These are phyloP conservation scores for Metschnikowia drakensbergensis DNA, from an alignment of 805 yeast genomes.

Conservation along the genomic window DNA sequence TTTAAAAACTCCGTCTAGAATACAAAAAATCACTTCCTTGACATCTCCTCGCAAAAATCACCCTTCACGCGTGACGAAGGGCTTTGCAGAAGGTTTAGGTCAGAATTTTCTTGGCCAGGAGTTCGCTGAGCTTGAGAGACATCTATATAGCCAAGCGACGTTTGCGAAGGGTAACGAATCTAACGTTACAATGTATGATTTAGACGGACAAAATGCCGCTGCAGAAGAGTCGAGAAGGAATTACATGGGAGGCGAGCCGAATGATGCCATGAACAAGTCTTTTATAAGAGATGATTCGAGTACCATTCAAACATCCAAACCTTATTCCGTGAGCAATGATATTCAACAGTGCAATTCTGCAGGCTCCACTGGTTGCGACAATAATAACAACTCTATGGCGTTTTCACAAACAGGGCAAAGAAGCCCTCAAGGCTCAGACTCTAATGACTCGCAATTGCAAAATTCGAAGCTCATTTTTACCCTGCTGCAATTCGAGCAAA, in stretches of 20 bases:
- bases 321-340: no score
- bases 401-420: background rate
- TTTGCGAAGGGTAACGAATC: background rate
- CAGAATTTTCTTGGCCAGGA: background rate
- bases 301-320: no score
- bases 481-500: background rate
- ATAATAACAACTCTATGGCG: background rate
- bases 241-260: background rate
- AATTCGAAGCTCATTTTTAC: background rate
- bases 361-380: background rate
- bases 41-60: constrained; percentile 3
- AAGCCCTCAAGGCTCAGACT: background rate
- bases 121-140: background rate
- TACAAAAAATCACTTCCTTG: background rate
- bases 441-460: background rate
- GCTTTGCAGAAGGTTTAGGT: background rate
- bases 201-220: background rate
- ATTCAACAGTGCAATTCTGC: background rate
- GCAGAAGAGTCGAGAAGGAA: background rate
- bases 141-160: background rate
- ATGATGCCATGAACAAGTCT: no score
- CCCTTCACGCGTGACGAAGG: background rate
- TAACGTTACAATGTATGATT: background rate
- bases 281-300: background rate
- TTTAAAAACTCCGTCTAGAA: background rate